Conservation (phyloP, 139 green algal species). For the Auxenochlorella pyrenoidosa region DNA sequence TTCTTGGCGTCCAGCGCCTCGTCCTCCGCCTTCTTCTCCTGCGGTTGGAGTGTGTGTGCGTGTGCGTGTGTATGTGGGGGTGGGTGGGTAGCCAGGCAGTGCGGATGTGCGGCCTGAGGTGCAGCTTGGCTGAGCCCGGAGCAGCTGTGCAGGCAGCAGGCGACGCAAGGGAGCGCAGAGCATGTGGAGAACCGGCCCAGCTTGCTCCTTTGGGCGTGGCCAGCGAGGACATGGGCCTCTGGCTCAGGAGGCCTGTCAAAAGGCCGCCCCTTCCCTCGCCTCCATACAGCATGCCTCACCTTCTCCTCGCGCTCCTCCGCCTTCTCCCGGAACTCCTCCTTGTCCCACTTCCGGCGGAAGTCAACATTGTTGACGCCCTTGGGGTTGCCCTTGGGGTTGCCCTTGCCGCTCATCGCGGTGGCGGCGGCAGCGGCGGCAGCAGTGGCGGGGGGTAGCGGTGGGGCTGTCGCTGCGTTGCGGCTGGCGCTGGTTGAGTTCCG, state of each 20-base stretch:
- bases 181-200: no score
- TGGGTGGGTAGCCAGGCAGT: no score
- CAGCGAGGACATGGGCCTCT: neutral
- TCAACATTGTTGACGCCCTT: constrained; percentile 62
- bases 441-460: neutral
- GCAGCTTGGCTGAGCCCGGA: no score
- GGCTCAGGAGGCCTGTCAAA: no score
- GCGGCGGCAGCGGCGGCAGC: neutral
- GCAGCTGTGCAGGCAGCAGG: no score
- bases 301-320: constrained; percentile 74
- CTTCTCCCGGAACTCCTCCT: constrained; percentile 76
- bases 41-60: neutral
- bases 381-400: constrained; percentile 17
- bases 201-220: neutral
- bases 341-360: constrained; percentile 84
- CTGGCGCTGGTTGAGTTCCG: no score
- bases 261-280: neutral
- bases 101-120: no score
- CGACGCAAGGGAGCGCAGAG: no score
- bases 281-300: constrained; percentile 26
- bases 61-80: no score
- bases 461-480: neutral
- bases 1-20: constrained; percentile 72
- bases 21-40: constrained; percentile 67
- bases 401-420: constrained; percentile 3